Evolutionary conservation across 192 early-diverging fungal genomes (phyloP).

Genomic region (Spizellomyces sp.): DNA sequence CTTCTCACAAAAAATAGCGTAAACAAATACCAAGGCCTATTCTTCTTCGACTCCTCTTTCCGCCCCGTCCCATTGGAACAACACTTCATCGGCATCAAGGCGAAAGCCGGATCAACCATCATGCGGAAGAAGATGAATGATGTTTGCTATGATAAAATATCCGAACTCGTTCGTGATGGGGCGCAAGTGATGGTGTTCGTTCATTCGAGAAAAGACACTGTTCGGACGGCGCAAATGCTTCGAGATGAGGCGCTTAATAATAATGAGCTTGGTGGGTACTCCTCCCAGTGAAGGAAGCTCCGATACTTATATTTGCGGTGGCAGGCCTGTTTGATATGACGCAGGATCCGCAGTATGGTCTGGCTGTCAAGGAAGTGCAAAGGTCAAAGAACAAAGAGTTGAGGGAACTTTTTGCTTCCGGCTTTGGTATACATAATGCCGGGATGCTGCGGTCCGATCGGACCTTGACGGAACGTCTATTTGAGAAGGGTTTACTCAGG

Average conservation of each 20-base stretch:
- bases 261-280: constrained; percentile 46
- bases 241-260: constrained; percentile 71
- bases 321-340: constrained; percentile 59
- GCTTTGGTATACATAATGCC: constrained; percentile 96
- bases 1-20: constrained; percentile 49
- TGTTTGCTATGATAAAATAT: constrained; percentile 81
- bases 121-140: constrained; percentile 74
- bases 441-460: constrained; percentile 92
- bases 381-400: constrained; percentile 83
- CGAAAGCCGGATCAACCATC: constrained; percentile 71
- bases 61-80: constrained; percentile 96
- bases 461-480: constrained; percentile 82
- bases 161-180: constrained; percentile 69
- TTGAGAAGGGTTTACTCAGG: constrained; percentile 79
- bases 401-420: constrained; percentile 77
- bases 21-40: constrained; percentile 90
- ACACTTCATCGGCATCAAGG: constrained; percentile 91
- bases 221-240: constrained; percentile 86
- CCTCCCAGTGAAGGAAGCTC: constrained; percentile 2
- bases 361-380: constrained; percentile 63
- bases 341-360: constrained; percentile 50
- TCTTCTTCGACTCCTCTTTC: constrained; percentile 95
- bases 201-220: constrained; percentile 96
- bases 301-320: constrained; percentile 3
- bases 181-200: constrained; percentile 99